Evolutionary conservation across 2,329 filamentous ascomycete species (phyloP), one percentile per base, ranked within the genome.

Genomic region (Aspergillus neotritici): DNA sequence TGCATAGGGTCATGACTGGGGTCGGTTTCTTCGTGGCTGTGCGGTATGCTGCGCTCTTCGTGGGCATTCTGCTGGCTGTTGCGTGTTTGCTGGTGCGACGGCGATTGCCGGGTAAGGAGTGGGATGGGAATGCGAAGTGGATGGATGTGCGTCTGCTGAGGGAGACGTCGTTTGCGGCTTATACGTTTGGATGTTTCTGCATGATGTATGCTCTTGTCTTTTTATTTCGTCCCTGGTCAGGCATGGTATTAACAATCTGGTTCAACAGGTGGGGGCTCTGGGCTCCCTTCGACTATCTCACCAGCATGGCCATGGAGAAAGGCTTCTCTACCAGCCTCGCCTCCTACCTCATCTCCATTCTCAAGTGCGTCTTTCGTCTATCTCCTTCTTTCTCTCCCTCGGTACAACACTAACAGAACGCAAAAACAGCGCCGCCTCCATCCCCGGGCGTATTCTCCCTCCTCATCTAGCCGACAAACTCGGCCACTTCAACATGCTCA

Each of bases 81-180:
- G 43, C 50, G 2, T 56, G 46, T 35, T 40, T 56, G 31, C 32
- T 58, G 39, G 34, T 60, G 6, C 44, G 47, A 10, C 38, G 49
- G n/a, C 52, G 60, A 28, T 44, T 63, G 17, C 60, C 60, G 10
- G 50, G 51, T 7, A 63, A 57, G 43, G 41, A 52, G 9, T 64
- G 61, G 60, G 44, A 61, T 34, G 31, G 48, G 1, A 43, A 61
- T 10, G 28, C 47, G 1, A 51, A 39, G 17, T 63, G 61, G 60
- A 50, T 63, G 30, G 53, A 63, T 35, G 21, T 57, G 21, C 45
- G 34, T 1, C 43, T 59, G 13, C 56, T 64, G 42, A 56, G 47
- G 32, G 33, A 62, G 2, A 52, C 44, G 29, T 43, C 46, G 6
- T 64, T 63, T 44, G 48, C 46, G 1, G 37, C 56, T 6, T 61